Evolutionary conservation across 1,139 yeast species (phyloP), one percentile per base, ranked within the genome.

Genomic region (Geotrichum fermentans): DNA sequence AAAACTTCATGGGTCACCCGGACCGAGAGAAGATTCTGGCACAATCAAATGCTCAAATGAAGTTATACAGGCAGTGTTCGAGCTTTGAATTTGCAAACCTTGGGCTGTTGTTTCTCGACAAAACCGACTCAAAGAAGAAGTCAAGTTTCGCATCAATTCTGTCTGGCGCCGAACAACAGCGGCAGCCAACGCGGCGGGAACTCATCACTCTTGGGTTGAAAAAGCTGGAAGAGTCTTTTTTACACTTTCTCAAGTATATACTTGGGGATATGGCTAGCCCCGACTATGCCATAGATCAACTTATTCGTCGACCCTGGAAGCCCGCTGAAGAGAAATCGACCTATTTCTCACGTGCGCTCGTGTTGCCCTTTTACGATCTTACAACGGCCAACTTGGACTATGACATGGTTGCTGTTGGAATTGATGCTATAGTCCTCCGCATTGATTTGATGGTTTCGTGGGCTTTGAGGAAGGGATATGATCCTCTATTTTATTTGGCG

Each of bases 81-180:
- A 50, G 40, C 43, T 53, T 50, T 36, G 60, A 57, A 45, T 57
- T 55, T 43, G 48, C 50, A 33, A 57, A 57, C 43, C 48, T 55
- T 4, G 57, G 56, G 16, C 14, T 30, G 16, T 17, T 33, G 2
- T 45, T 32, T 22, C 39, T 39, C 3, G 40, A 40, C 32, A 24
- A 37, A 35, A 17, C 26, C 22, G 24, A 40, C 26, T 28, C 11
- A 8, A n/a, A 11, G 7, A 11, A 28, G 14, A 17, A 18, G n/a
- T 6, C 11, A 3, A 24, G 26, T 16, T 17, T 21, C 4, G 4
- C 14, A 3, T 35, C 26, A 43, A 17, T 36, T 44, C 2, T 18
- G 2, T 16, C 18, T 11, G 32, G 32, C 26, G 8, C 28, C 18
- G n/a, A 20, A 4, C 41, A 33, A 24, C 11, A 40, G 37, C 8